Evolutionary conservation across 2,329 filamentous ascomycete genomes (phyloP).

Genomic region (Fusarium protoensiforme): DNA sequence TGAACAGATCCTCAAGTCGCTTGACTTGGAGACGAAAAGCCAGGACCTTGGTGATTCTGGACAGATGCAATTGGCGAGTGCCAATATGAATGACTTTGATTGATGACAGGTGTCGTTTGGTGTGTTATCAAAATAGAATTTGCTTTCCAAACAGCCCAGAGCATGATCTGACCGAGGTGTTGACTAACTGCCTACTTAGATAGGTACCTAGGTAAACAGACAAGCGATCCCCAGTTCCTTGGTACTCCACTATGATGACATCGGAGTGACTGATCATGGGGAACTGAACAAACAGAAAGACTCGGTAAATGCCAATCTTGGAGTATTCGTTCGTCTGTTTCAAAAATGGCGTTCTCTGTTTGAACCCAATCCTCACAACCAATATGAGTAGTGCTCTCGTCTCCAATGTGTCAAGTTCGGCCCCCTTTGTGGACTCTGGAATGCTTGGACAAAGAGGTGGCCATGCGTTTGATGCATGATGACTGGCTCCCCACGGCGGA

Average conservation of each 20-base stretch:
- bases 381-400: neutral
- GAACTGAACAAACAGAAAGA: neutral
- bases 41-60: neutral
- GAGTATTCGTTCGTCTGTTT: neutral
- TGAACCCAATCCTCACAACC: neutral
- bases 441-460: slow-evolving; percentile 19
- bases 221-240: neutral
- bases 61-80: neutral
- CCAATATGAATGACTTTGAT: slow-evolving; percentile 4
- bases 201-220: neutral
- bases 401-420: neutral
- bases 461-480: slow-evolving; percentile 27
- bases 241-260: neutral
- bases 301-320: neutral
- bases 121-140: neutral
- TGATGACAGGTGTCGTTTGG: neutral
- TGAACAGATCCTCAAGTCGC: neutral
- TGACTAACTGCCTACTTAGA: neutral
- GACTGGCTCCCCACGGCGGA: neutral
- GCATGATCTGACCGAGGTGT: neutral
- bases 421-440: neutral
- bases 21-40: neutral
- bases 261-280: neutral
- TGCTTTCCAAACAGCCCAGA: neutral
- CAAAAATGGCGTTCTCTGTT: neutral